These are phyloP conservation scores for Colletotrichum sp. DNA, from an alignment of 2,329 filamentous ascomycete species.

Conservation along the genomic window DNA sequence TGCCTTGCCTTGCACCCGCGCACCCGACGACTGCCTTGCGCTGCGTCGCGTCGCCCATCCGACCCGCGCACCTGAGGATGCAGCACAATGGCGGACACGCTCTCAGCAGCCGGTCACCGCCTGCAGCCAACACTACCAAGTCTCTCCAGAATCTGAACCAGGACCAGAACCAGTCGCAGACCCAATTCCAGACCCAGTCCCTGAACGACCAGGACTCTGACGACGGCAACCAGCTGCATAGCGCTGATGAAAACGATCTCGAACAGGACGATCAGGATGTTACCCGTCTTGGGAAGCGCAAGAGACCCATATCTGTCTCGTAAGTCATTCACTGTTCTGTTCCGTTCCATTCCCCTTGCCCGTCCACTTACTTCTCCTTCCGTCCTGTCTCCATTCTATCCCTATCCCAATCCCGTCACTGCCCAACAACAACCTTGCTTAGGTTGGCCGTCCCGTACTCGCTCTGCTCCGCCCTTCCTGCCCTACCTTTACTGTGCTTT, in stretches of 20 bases:
- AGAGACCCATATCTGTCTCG: constrained; percentile 66
- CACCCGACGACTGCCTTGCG: neutral
- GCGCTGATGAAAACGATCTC: constrained; percentile 46
- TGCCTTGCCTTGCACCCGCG: neutral
- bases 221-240: constrained; percentile 46
- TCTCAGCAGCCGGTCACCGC: constrained; percentile 19
- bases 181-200: neutral
- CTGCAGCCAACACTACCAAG: constrained; percentile 14
- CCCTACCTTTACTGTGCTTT: neutral
- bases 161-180: neutral
- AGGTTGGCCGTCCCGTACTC: neutral
- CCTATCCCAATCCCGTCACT: neutral
- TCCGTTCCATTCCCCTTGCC: neutral
- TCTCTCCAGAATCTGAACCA: neutral
- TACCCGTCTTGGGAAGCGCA: constrained; percentile 58
- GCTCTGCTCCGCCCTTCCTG: neutral
- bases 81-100: constrained; percentile 26
- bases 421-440: neutral
- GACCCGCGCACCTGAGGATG: neutral
- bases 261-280: constrained; percentile 51
- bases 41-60: neutral
- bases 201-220: constrained; percentile 50
- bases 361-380: neutral
- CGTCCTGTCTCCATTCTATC: neutral
- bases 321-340: constrained; percentile 40